These are phyloP conservation scores for Fusarium sp. DNA, from an alignment of 2,329 filamentous ascomycete genomes.

Conservation along the genomic window DNA sequence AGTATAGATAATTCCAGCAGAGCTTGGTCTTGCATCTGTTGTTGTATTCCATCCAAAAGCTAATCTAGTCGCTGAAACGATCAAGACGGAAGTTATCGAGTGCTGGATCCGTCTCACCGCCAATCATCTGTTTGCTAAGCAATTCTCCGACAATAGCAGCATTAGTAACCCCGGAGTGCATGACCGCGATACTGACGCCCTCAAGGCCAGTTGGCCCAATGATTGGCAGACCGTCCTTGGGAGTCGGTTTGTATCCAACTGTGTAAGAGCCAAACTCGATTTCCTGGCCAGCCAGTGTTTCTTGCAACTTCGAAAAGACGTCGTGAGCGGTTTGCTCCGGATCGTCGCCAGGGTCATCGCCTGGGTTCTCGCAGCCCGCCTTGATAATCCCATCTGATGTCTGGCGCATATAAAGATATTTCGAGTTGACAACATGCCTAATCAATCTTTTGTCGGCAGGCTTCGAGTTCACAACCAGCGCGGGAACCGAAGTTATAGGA, in stretches of 20 bases:
- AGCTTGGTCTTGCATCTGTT: too few relatives aligned
- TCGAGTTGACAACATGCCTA: constrained; percentile 18
- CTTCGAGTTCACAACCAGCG: constrained; percentile 29
- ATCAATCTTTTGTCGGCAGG: not conserved
- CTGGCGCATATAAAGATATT: constrained; percentile 26
- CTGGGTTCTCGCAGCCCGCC: constrained; percentile 26
- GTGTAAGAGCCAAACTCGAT: constrained; percentile 25
- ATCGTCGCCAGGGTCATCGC: constrained; percentile 26
- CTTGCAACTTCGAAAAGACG: constrained; percentile 11
- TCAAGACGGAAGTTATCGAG: not conserved
- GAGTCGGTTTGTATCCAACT: constrained; percentile 25
- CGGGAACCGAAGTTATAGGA: constrained; percentile 9
- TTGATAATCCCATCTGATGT: constrained; percentile 22
- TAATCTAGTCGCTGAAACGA: not conserved
- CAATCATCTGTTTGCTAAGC: constrained; percentile 19
- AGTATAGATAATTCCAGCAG: too few relatives aligned
- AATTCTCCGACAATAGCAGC: constrained; percentile 33
- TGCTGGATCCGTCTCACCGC: not conserved
- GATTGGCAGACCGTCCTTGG: constrained; percentile 24
- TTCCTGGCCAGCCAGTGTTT: not conserved
- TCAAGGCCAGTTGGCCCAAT: constrained; percentile 25
- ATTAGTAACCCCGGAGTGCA: constrained; percentile 38
- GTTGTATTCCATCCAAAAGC: too few relatives aligned
- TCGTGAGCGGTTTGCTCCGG: constrained; percentile 16
- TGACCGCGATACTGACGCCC: constrained; percentile 24